Evolutionary conservation across 108 stramenopile genomes (phyloP), one percentile per base, ranked within the genome.

Genomic region (Phaeodactylum tricornutum): DNA sequence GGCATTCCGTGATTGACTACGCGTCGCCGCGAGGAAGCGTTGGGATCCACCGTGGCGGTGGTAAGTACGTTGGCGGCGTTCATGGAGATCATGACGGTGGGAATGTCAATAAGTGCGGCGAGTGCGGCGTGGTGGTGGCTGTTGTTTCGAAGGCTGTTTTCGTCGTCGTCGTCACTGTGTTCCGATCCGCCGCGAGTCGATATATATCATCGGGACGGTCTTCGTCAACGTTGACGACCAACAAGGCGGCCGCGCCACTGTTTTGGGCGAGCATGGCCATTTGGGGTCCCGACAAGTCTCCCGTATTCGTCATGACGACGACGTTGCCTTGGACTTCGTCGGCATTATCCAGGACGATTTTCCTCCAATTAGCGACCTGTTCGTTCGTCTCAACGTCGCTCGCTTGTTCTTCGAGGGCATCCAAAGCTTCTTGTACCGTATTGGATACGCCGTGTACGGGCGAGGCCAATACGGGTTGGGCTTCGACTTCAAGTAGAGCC

Each of bases 401-500:
- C 11, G 9, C 48, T 36, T 59, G 41, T 47, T 47, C 56, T 9
- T 29, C 36, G 19, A 47, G 50, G 1, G 29, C 9, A 19, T 55
- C 50, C 2, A 49, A 31, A 29, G 64, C 55, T 20, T 51, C 53
- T 29, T 47, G 48, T 33, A 29, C 50, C 37, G 45, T 20, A 24
- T 57, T 53, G 9, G 62, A 57, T 6, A 72, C 74, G 21, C 83
- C 87, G 59, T 82, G 74, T 15, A 92, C 53, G 0, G 91, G 91
- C 17, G 54, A 40, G 21, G 81, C 86, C n/a, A 87, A 57, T 4
- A 92, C 71, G 4, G 84, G 79, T 45, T 59, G 60, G 12, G 79
- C 70, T 61, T 92, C 91, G 3, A 92, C 86, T 66, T 92, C 91
- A 65, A 92, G 68, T 50, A 81, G 66, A 24, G 86, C 86, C 6